phyloP scores from a whole-genome alignment of 352 stramenopile species.

The Phytophthora uliginosa region DNA sequence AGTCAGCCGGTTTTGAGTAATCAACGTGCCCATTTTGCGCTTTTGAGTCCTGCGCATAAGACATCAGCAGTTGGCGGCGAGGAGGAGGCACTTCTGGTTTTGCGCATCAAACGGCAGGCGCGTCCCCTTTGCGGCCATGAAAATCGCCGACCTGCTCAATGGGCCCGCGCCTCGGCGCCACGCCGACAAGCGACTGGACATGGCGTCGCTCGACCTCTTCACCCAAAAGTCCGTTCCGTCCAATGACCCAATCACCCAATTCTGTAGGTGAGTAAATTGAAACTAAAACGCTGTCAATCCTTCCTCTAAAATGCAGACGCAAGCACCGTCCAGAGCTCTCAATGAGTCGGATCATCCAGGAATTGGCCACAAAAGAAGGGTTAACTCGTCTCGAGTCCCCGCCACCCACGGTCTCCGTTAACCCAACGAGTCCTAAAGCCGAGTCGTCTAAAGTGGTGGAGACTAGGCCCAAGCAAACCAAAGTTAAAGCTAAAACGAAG shows the following conservation, averaged over 20 bases:
- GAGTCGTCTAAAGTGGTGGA: neutral
- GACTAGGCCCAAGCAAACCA: neutral
- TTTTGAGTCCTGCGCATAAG: slow-evolving; percentile 21
- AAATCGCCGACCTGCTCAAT: slow-evolving; percentile 52
- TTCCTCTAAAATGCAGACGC: slow-evolving; percentile 29
- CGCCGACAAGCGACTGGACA: slow-evolving; percentile 51
- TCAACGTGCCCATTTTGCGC: slow-evolving; percentile 4
- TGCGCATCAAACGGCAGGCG: slow-evolving; percentile 4
- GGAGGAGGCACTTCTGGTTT: slow-evolving; percentile 34
- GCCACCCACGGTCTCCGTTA: slow-evolving; percentile 5
- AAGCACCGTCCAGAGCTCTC: slow-evolving; percentile 48
- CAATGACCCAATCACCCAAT: neutral
- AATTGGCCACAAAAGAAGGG: slow-evolving; percentile 29
- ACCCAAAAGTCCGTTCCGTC: slow-evolving; percentile 41
- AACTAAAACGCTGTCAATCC: slow-evolving; percentile 13
- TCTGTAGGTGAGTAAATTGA: neutral
- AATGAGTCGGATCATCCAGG: slow-evolving; percentile 63
- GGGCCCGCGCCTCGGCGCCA: slow-evolving; percentile 8
- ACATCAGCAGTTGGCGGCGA: slow-evolving; percentile 41
- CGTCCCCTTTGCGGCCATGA: slow-evolving; percentile 27
- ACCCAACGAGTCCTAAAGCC: neutral
- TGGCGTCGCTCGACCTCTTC: slow-evolving; percentile 66
- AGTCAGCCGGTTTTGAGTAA: slow-evolving; percentile 23
- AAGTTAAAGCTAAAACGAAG: slow-evolving; percentile 9
- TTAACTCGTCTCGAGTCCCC: neutral